Percentiles rank a stretch among this genome's conserved stretches.
Conservation (phyloP, 2,329 filamentous ascomycete genomes). For the Macrophomina tecta region DNA sequence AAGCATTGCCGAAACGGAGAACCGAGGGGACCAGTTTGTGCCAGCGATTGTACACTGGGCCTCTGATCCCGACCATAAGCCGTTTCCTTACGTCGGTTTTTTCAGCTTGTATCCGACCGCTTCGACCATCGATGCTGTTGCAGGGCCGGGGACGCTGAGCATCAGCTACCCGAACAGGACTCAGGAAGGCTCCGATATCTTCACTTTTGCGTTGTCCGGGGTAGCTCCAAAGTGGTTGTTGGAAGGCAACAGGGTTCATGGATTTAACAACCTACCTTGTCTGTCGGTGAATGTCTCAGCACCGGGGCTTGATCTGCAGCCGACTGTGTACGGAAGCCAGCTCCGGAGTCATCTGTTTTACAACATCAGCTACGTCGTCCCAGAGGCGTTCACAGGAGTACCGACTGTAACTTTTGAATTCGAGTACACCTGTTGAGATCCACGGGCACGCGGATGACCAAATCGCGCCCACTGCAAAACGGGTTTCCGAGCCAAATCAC, state of each 20-base stretch:
- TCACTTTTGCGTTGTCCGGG: background rate
- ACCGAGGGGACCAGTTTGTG: slow-evolving; percentile 41
- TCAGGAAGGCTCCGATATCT: background rate
- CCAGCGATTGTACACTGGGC: slow-evolving; percentile 57
- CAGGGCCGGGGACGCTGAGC: slow-evolving; percentile 33
- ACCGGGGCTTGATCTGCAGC: slow-evolving; percentile 45
- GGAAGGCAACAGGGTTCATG: background rate
- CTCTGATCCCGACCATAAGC: slow-evolving; percentile 46
- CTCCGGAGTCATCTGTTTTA: slow-evolving; percentile 53
- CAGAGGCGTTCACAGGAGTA: slow-evolving; percentile 46
- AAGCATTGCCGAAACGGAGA: slow-evolving; percentile 45
- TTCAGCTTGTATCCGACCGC: slow-evolving; percentile 53
- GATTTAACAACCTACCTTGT: slow-evolving; percentile 35
- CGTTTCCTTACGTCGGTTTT: slow-evolving; percentile 49
- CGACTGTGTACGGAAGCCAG: slow-evolving; percentile 45
- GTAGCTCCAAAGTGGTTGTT: background rate
- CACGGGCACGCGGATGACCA: too few species aligned
- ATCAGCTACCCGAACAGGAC: background rate
- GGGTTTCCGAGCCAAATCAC: too few species aligned
- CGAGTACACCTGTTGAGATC: slow-evolving; percentile 42
- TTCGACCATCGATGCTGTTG: slow-evolving; percentile 50
- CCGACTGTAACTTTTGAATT: slow-evolving; percentile 46
- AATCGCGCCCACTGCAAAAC: too few species aligned
- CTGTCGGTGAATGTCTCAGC: slow-evolving; percentile 48
- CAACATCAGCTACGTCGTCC: slow-evolving; percentile 56